phyloP scores from a whole-genome alignment of 2,329 filamentous ascomycete genomes.

The Cladobotryum mycophilum region DNA sequence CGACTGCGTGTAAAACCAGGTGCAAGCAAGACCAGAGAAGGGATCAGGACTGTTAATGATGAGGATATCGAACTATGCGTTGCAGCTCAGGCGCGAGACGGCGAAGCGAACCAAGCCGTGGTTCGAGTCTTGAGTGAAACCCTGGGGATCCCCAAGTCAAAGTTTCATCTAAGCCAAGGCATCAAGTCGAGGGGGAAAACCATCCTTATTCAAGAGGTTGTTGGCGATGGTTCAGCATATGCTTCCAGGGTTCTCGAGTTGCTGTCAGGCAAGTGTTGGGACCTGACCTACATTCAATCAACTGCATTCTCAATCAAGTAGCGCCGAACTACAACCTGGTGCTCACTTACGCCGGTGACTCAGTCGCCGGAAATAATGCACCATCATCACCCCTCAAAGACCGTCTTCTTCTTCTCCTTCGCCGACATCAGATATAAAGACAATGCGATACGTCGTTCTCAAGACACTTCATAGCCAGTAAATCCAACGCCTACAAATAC shows the following conservation, averaged over 20 bases:
- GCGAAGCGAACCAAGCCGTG: constrained; percentile 64
- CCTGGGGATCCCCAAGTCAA: constrained; percentile 56
- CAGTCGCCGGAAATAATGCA: neutral
- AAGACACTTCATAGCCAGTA: too few species aligned
- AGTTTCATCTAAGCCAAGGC: constrained; percentile 56
- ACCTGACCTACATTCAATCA: too few species aligned
- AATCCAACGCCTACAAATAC: too few species aligned
- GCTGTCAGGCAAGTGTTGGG: constrained; percentile 18
- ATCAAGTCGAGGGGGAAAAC: constrained; percentile 61
- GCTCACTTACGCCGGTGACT: constrained; percentile 9
- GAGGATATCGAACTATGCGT: constrained; percentile 59
- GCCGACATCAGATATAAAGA: too few species aligned
- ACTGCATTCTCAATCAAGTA: neutral
- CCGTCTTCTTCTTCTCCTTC: too few species aligned
- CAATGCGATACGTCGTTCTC: too few species aligned
- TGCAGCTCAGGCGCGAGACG: constrained; percentile 57
- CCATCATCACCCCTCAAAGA: too few species aligned
- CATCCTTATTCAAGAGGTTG: constrained; percentile 35
- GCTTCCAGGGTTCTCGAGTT: constrained; percentile 22
- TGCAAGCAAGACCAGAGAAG: constrained; percentile 54
- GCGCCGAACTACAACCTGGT: neutral
- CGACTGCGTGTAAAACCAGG: constrained; percentile 64
- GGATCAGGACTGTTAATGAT: constrained; percentile 50
- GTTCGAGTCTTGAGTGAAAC: constrained; percentile 54
- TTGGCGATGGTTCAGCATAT: constrained; percentile 25